Evolutionary conservation across 192 early-diverging fungal genomes (phyloP), one percentile per base, ranked within the genome.

Genomic region (Coemansia sp.): DNA sequence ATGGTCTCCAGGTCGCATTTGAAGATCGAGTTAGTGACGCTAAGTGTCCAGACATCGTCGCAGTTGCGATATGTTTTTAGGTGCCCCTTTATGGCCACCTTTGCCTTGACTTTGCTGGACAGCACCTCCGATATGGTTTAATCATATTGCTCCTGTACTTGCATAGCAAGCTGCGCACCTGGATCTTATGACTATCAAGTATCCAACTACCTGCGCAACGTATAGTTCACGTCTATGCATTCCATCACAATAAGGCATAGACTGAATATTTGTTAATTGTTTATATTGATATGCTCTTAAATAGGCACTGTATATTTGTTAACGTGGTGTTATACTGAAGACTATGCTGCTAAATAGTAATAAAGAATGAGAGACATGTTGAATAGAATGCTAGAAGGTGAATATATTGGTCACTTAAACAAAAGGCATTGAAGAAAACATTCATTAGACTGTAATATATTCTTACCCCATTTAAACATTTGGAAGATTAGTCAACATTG

Each of bases 1-100:
- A 56, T 56, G 16, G 75, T 84, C 34, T 96, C 95, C 60, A 87
- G 81, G 24, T 98, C 96, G 61, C 96, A 88, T 41, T 89, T 88
- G 75, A 98, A 92, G 18, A 84, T 91, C 27, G 93, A 87, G 44
- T 89, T 86, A 30, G 90, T 89, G 58, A 95, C 87, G 44, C 95
- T 88, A 82, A 99, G 95, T 2, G 96, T 98, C 95, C 95, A 99
- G 18, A 99, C 96, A 62, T 99, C 98, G 67, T 99, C 98, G 72
- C 94, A 92, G 56, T 92, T 94, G 35, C 94, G 87, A 75, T 98
- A 99, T 34, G 89, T 93, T 62, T 90, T 86, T 65, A 99, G 85
- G 67, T 70, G 63, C 11, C 73, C 69, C 90, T 94, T 97, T 55
- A 99, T 88, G 13, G 85, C 87, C 6, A 92, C 89, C 58, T 91